Base-by-base conservation (phyloP, 2,329 filamentous ascomycete genomes). In the Claviceps pusilla region DNA sequence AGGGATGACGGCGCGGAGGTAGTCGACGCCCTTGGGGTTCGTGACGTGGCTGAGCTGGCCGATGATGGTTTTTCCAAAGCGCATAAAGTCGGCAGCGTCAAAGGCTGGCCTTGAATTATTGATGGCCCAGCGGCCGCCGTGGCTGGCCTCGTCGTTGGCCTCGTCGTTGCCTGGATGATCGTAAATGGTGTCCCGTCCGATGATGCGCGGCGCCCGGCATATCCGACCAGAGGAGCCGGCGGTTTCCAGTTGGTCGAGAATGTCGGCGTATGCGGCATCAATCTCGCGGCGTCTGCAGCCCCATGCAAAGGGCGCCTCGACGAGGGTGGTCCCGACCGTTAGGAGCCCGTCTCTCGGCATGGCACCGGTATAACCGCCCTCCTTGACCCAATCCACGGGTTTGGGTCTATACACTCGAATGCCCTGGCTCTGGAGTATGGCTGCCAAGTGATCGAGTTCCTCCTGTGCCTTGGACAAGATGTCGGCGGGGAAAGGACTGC, bases 71-170 rank as follows among this genome's bases (percentile, higher is more conserved):
- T 61, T 63, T n/a, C 65, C 66, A 45, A 68, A 64, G 1, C 66
- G 60, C 61, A 68, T 63, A 52, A 68, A 68, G 52, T 68, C 66
- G 11, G 66, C 66, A 19, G 62, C 62, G 51, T 68, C 66, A 43
- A 67, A 66, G 3, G 66, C 64, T 4, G 64, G 63, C 1, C 66
- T 59, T n/a, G 52, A 60, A 54, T 68, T 64, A 54, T 68, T 68
- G 58, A 67, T 66, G 10, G 57, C 56, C 64, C 64, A 68, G 16
- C 46, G 51, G 9, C 37, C 37, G 12, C 24, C 24, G 24, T 2
- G 24, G 24, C 24, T 24, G 24, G 24, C 24, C 24, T 24, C 24
- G 24, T 24, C 24, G 24, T 24, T 47, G 12, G 9, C 33, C 7
- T 11, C 45, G 4, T 45, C 31, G 50, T 53, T 49, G 19, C 11